Evolutionary conservation across 106 monocot genomes (phyloP), one percentile per base, ranked within the genome.

Genomic region (Triglochin maritima): DNA sequence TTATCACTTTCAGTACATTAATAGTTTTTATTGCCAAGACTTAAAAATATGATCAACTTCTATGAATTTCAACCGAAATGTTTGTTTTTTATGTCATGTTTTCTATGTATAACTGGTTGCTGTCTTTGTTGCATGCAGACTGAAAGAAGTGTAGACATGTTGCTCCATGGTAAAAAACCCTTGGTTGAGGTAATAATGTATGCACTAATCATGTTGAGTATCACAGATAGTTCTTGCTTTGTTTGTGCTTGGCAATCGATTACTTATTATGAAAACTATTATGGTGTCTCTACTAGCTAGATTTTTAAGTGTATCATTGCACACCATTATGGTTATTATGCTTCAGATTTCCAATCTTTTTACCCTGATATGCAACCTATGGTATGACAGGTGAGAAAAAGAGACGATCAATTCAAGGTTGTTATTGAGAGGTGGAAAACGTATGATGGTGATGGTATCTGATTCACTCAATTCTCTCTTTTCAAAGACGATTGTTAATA

Each of bases 141-240:
- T 11, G 94, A 89, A 77, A 87, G 84, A 67, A 94, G 94, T 76
- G 94, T 94, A 6, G 94, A 89, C 71, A 81, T 86, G 87, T 60
- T 89, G 69, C 80, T 94, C 43, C 73, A 89, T 71, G 84, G 86
- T 52, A 85, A 87, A 79, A 94, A 85, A 79, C 89, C 94, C 53
- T 72, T 89, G 53, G 75, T 94, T 65, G 94, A 94, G 94, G 94
- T 94, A 82, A 74, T 56, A 48, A 53, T 49, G 9, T 62, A n/a
- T 50, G 14, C 9, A 29, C 29, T 29, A 29, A 29, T 29, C 29
- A 29, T 29, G 29, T 8, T 42, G 50, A 42, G 44, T 50, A 3
- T 13, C n/a, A 59, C 59, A 65, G 0, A 4, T 51, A 29, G 4
- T 66, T 66, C 50, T 66, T 52, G 52, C 49, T 7, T 10, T 41